Evolutionary conservation across 1,284 basidiomycete genomes (phyloP).

Genomic region (Somion occarium): DNA sequence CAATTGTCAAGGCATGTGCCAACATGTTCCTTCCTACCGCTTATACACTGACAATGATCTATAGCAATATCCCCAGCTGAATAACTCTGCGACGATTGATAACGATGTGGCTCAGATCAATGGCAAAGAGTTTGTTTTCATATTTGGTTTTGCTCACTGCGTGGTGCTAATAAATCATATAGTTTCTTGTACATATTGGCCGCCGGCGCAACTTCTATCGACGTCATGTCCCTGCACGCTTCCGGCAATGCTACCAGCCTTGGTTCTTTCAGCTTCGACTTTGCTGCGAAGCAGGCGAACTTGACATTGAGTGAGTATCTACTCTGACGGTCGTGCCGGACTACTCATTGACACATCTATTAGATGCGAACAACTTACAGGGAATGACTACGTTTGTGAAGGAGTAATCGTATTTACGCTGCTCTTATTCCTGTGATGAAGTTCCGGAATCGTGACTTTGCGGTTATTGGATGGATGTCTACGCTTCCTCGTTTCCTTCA

Average conservation of each 20-base stretch:
- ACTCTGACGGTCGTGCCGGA: not conserved
- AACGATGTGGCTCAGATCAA: conserved; percentile 39
- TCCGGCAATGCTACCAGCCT: conserved; percentile 35
- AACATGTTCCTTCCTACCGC: not conserved
- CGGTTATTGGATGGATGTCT: too few relatives aligned
- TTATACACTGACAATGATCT: not conserved
- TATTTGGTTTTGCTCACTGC: conserved; percentile 11
- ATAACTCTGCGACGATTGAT: conserved; percentile 40
- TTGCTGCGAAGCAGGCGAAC: conserved; percentile 31
- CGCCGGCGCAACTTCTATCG: conserved; percentile 35
- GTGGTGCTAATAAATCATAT: too few relatives aligned
- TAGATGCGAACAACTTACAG: conserved; percentile 36
- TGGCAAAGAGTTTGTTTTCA: conserved; percentile 44
- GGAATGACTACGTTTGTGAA: conserved; percentile 38
- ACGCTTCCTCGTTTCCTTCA: too few relatives aligned
- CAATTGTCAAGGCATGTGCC: conserved; percentile 40
- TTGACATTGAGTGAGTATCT: conserved; percentile 33
- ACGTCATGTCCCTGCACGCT: conserved; percentile 37
- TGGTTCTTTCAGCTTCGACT: conserved; percentile 36
- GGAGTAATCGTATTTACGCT: too few relatives aligned
- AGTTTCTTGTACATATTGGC: conserved; percentile 44
- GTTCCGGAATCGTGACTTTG: too few relatives aligned
- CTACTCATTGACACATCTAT: conserved; percentile 1
- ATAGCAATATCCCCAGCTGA: conserved; percentile 38
- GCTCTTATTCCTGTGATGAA: too few relatives aligned